Base-by-base conservation (phyloP, 1,284 basidiomycete genomes). In the Kwoniella shivajii region DNA sequence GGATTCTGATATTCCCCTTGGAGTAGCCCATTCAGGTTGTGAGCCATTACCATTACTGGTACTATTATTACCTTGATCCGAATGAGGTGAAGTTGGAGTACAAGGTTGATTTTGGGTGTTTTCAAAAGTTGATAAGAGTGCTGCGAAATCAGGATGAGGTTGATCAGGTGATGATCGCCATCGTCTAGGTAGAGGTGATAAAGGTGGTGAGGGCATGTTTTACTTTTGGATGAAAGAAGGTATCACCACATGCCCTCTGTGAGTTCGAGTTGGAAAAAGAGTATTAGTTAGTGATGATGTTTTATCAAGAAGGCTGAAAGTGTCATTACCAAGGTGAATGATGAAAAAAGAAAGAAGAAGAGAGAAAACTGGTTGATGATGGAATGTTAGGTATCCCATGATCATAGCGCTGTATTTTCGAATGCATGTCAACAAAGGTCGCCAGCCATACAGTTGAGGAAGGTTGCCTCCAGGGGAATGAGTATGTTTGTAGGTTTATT, bases 181-280 rank as follows among this genome's bases (percentile, higher is more conserved):
- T 53, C 72, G 63, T 20, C 66, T 68, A 20, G 73, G 73, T 9
- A 63, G 64, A 7, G 73, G 73, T 44, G 71, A 72, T 30, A 75
- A 60, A 38, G 73, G 73, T 20, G 72, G 69, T 31, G 69, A 60
- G 45, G 71, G 57, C 61, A 63, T 63, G 33, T 34, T 38, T 20
- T 29, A 24, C 16, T 18, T 11, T 9, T 18, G 3, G 24, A 26
- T 6, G 38, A 13, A 6, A 7, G 31, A 22, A 24, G 36, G 13
- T 47, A 47, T 33, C 45, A 47, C 14, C 45, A n/a, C 27, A 43
- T 42, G 49, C 49, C 49, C 49, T 41, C 48, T 47, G n/a, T n/a
- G n/a, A n/a, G n/a, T n/a, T n/a, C n/a, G n/a, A n/a, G n/a, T n/a
- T n/a, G n/a, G n/a, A n/a, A n/a, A n/a, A n/a, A n/a, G n/a, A n/a